Evolutionary conservation across 257 asterid genomes (phyloP), one percentile per base, ranked within the genome.

Genomic region (Solanum ossicruentum): DNA sequence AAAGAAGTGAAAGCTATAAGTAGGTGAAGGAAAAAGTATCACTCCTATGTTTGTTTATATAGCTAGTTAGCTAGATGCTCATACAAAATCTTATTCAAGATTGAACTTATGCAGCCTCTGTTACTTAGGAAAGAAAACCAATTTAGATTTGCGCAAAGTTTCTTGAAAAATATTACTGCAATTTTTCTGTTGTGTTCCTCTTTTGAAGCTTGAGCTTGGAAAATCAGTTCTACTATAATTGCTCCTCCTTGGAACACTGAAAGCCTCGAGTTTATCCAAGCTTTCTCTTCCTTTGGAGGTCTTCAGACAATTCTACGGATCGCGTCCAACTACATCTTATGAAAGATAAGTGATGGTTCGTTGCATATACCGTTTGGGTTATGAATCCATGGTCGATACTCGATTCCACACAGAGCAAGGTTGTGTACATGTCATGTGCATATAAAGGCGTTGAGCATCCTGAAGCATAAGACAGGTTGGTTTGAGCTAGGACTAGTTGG

Each of bases 1-100:
- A n/a, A 96, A 96, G 96, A 96, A 96, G 88, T 96, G 93, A 94
- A 61, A 32, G 36, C 39, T 55, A 28, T 4, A 57, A 75, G 69
- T 57, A 69, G 85, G 67, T 43, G 47, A 43, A 43, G 47, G 51
- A 7, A 45, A 15, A 78, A 21, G 26, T 49, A 13, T 23, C 41
- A 61, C 18, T 61, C 32, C 16, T 32, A 7, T 84, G 69, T 84
- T 57, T 49, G 61, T 66, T 72, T 26, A 43, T 51, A 78, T 65
- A 52, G 83, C 65, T 78, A 52, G 65, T 78, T 75, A 23, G 23
- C 65, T 78, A 26, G 82, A 52, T 78, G 83, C 83, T 78, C 18
- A 54, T 78, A 17, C 51, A 28, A 77, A 26, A 15, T 28, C 26
- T 77, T 78, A 26, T 52, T 52, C 63, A 78, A 78, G 18, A 78